Conservation (phyloP, 305 asterid species). For the Fraxinus baroniana region DNA sequence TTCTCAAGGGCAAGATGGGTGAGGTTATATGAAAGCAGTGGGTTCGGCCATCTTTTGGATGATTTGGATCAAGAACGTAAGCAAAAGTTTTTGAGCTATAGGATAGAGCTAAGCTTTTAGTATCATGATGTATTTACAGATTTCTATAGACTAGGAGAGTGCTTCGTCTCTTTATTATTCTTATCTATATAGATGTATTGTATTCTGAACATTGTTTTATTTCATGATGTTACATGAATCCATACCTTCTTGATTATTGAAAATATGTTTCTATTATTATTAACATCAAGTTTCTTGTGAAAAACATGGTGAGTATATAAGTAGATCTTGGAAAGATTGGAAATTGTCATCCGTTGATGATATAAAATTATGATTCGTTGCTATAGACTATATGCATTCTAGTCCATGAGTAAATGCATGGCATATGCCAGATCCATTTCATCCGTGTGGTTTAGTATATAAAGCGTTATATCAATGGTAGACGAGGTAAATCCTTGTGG, state of each 20-base stretch:
- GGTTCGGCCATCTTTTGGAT: background rate
- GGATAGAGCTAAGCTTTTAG: background rate
- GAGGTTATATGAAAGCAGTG: background rate
- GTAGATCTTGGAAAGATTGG: background rate
- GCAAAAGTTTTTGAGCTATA: background rate
- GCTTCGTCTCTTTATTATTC: background rate
- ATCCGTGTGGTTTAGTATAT: background rate
- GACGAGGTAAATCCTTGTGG: background rate
- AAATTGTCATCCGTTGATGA: background rate
- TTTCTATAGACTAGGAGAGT: background rate
- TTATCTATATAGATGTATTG: background rate
- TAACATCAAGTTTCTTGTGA: background rate
- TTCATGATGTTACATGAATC: background rate
- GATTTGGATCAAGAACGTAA: background rate
- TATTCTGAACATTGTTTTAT: background rate
- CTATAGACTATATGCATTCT: background rate
- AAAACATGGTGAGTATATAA: background rate
- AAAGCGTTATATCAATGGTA: background rate
- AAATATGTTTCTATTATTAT: background rate
- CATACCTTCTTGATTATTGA: background rate
- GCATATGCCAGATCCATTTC: background rate
- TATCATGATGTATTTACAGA: background rate
- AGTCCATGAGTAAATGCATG: background rate
- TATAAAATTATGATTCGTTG: background rate
- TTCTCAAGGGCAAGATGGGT: background rate